phyloP scores from a whole-genome alignment of 768 basidiomycete genomes.

The Boletus rubropictus region DNA sequence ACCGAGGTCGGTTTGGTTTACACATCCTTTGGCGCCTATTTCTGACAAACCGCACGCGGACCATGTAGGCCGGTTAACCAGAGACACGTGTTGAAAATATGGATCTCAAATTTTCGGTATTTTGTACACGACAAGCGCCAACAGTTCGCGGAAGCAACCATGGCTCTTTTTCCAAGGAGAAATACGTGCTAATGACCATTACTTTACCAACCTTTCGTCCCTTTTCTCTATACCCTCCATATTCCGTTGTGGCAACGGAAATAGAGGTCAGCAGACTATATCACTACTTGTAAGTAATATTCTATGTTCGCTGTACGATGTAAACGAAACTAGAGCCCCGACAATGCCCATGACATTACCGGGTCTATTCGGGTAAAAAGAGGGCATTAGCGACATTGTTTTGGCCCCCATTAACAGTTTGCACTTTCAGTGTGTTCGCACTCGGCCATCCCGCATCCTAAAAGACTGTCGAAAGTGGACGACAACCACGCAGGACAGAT shows the following conservation, averaged over 20 bases:
- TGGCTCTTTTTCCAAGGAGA: conserved; percentile 11
- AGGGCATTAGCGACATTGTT: conserved; percentile 22
- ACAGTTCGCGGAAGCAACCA: conserved; percentile 5
- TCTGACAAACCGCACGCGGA: neutral
- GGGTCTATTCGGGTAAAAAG: conserved; percentile 45
- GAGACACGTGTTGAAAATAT: conserved; percentile 6
- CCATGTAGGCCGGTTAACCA: conserved; percentile 2
- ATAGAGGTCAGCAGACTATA: neutral
- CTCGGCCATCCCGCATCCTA: conserved; percentile 35
- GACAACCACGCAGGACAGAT: conserved; percentile 27
- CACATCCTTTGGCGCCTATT: neutral
- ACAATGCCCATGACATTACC: conserved; percentile 51
- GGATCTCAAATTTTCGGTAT: conserved; percentile 12
- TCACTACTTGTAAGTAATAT: conserved; percentile 5
- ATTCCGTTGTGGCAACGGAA: neutral
- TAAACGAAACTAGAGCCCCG: conserved; percentile 34
- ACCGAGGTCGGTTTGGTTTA: conserved; percentile 17
- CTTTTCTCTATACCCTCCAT: neutral
- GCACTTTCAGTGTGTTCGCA: conserved; percentile 32
- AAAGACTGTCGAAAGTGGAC: conserved; percentile 12
- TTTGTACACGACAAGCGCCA: conserved; percentile 10
- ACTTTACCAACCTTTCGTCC: neutral
- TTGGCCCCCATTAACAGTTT: conserved; percentile 42
- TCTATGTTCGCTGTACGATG: neutral
- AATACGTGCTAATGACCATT: conserved; percentile 8